Evolutionary conservation across 208 protist genomes (phyloP).

Genomic region (Porcisia deanei): DNA sequence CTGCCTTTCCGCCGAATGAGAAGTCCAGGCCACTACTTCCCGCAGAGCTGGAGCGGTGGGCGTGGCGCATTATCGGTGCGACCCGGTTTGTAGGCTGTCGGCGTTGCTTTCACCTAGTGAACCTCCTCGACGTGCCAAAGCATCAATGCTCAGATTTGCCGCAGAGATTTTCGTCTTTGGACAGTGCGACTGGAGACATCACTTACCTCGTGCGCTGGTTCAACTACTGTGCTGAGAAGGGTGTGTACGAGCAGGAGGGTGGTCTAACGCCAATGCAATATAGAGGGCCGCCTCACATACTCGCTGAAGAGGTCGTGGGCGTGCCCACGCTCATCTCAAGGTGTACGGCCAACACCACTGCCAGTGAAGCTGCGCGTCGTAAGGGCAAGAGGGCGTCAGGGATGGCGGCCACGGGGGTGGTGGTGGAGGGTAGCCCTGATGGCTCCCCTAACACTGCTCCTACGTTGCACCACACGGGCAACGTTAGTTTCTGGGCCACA

Average conservation of each 20-base stretch:
- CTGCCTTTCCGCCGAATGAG: slow-evolving; percentile 11
- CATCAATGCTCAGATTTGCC: slow-evolving; percentile 47
- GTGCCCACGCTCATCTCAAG: slow-evolving; percentile 8
- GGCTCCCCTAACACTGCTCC: background rate
- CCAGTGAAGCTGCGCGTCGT: background rate
- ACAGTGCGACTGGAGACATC: slow-evolving; percentile 30
- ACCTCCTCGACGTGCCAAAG: slow-evolving; percentile 44
- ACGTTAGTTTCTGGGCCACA: slow-evolving; percentile 20
- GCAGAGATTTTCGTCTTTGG: slow-evolving; percentile 24
- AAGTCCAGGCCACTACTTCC: background rate
- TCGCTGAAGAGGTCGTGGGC: slow-evolving; percentile 25
- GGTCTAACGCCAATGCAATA: slow-evolving; percentile 39
- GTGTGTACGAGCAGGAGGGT: slow-evolving; percentile 38
- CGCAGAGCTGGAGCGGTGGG: slow-evolving; percentile 62
- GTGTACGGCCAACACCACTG: background rate
- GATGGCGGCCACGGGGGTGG: background rate
- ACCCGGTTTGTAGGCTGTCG: slow-evolving; percentile 50
- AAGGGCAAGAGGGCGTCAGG: background rate
- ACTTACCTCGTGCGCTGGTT: slow-evolving; percentile 51
- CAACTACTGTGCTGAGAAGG: slow-evolving; percentile 23
- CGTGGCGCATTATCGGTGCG: slow-evolving; percentile 69
- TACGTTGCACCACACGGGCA: background rate
- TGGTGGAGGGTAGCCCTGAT: background rate
- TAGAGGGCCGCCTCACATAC: slow-evolving; percentile 1
- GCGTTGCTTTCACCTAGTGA: slow-evolving; percentile 47